Base-by-base conservation (phyloP, 225 moss, liverwort and hornwort genomes). In the Ulota crispa region DNA sequence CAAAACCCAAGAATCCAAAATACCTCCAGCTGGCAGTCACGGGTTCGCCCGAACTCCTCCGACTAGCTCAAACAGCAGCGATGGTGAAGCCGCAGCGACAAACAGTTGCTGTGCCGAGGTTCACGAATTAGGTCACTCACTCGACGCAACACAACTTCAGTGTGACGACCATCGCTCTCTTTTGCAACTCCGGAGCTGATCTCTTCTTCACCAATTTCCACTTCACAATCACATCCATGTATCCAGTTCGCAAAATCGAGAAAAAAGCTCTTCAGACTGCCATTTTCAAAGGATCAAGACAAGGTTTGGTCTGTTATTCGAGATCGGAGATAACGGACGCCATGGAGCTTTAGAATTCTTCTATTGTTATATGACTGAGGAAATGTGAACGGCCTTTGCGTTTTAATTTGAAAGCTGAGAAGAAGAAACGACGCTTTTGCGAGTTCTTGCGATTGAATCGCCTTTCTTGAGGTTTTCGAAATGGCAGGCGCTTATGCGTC, bases 401-500 rank as follows among this genome's bases (percentile, higher is more conserved):
- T 55, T 26, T 26, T 41, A 2, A n/a, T 26, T 60, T 39, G 37
- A 52, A 80, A 67, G 72, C 66, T 26, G 32, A 66, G 42, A 13
- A 71, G 73, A 27, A 41, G 64, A 53, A 28, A 71, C 55, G 79
- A 9, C 32, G 57, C 60, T 65, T 39, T 75, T 78, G 64, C 13
- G 8, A 69, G 30, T 6, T 55, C 64, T 30, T 47, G 73, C 11
- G 59, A 24, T 64, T 7, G 54, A 28, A 74, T 78, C 64, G 45
- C 30, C 45, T 45, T 45, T 55, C 57, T 69, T 53, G 20, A 52
- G 31, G 15, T 32, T 31, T 14, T 76, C 78, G 75, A 78, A 30
- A 96, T 96, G 94, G 91, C 93, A 68, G 88, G 83, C 74, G 91
- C 89, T 26, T 96, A 96, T 83, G 83, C 86, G 57, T 82, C 85